phyloP scores from a whole-genome alignment of 2,329 filamentous ascomycete species.

The Myriangium duriaei region DNA sequence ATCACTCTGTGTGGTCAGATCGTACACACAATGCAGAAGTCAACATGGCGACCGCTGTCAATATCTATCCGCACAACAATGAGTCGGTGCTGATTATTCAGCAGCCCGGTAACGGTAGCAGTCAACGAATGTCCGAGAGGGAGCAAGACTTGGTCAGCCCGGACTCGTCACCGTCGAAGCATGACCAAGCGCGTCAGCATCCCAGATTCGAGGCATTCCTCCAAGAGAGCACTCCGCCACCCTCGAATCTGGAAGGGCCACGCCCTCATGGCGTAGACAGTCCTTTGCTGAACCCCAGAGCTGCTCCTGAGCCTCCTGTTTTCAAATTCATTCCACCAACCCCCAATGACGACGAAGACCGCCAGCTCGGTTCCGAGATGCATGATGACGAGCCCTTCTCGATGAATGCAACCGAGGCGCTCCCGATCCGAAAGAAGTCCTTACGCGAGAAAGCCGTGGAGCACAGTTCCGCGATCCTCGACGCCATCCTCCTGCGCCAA shows the following conservation, averaged over 20 bases:
- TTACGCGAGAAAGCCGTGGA: conserved; percentile 32
- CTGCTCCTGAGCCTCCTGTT: conserved; percentile 44
- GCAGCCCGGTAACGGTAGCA: conserved; percentile 20
- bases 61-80: conserved; percentile 51
- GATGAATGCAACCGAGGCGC: conserved; percentile 5
- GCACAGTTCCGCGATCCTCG: conserved; percentile 33
- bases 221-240: conserved; percentile 14
- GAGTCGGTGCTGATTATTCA: conserved; percentile 53
- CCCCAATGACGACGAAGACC: conserved; percentile 35
- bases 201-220: conserved; percentile 11
- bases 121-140: neutral
- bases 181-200: neutral
- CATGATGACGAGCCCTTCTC: conserved; percentile 3
- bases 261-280: conserved; percentile 34
- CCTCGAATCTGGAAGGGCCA: neutral
- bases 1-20: conserved; percentile 19
- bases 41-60: conserved; percentile 48
- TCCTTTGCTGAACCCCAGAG: conserved; percentile 46
- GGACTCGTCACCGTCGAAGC: neutral
- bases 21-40: conserved; percentile 44
- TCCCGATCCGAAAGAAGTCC: conserved; percentile 24
- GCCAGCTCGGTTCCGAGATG: conserved; percentile 20
- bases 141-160: conserved; percentile 3
- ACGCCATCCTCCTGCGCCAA: conserved; percentile 1
- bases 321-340: conserved; percentile 45